These are phyloP conservation scores for Eucalyptus caleyi DNA, from an alignment of 345 rosid genomes.

Conservation along the genomic window DNA sequence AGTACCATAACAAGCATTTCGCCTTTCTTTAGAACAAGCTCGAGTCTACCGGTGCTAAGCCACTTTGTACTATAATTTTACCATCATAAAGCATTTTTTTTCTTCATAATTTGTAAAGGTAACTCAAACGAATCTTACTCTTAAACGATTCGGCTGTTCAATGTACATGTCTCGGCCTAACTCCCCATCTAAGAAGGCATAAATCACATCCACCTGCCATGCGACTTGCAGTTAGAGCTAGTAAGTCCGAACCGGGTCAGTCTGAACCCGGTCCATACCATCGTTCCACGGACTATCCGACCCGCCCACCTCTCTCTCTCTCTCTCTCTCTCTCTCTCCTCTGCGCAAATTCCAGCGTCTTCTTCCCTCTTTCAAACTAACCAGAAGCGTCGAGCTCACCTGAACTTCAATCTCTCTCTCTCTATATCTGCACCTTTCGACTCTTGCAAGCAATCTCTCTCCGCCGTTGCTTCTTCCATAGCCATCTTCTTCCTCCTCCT, in stretches of 20 bases:
- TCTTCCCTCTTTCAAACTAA: not conserved
- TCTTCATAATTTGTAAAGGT: not conserved
- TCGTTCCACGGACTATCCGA: not conserved
- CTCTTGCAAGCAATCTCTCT: not conserved
- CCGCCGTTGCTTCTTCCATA: not conserved
- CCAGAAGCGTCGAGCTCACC: not conserved
- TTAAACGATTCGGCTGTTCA: not conserved
- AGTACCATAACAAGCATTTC: too few relatives aligned
- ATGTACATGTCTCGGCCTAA: not conserved
- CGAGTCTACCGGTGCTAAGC: rapidly evolving
- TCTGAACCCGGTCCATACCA: not conserved
- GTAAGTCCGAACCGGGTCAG: not conserved
- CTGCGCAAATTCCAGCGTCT: not conserved
- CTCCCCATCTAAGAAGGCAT: not conserved
- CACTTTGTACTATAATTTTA: not conserved
- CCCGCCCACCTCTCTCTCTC: not conserved
- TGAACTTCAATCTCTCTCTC: not conserved
- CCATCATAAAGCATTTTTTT: not conserved
- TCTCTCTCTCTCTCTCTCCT: not conserved
- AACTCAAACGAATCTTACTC: not conserved
- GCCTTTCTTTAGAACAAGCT: not conserved
- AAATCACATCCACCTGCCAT: not conserved
- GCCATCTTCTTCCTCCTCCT: not conserved
- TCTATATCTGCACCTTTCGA: not conserved
- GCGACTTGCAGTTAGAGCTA: not conserved